These are phyloP conservation scores for Scutellaria baicalensis DNA, from an alignment of 257 asterid genomes.

Conservation along the genomic window DNA sequence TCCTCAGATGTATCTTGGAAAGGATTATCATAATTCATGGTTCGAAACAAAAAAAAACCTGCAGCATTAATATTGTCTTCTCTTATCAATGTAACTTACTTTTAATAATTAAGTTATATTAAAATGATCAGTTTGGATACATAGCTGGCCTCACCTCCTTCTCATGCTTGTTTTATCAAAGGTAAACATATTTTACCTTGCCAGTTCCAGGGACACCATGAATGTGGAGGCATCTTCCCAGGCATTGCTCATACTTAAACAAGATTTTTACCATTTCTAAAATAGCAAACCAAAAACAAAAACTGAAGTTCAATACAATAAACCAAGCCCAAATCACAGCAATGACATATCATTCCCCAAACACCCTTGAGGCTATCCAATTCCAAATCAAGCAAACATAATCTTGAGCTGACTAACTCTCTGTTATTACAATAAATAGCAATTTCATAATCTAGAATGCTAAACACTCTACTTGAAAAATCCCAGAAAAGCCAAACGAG, in stretches of 20 bases:
- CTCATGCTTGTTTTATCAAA: neutral
- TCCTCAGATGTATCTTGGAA: too few relatives aligned
- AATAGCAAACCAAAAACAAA: neutral
- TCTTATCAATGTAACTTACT: too few relatives aligned
- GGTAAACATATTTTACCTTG: conserved; percentile 46
- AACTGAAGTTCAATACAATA: neutral
- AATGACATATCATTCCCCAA: neutral
- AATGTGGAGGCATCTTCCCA: conserved; percentile 89
- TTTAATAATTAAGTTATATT: conserved; percentile 14
- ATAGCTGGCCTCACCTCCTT: neutral
- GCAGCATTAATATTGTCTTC: too few relatives aligned
- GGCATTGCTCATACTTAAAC: conserved; percentile 83
- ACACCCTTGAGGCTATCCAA: neutral
- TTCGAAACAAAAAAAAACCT: too few relatives aligned
- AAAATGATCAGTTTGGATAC: neutral
- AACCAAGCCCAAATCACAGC: neutral
- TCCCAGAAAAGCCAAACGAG: neutral
- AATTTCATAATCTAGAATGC: neutral
- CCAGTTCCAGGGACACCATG: conserved; percentile 99
- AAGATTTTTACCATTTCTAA: neutral
- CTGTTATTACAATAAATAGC: neutral
- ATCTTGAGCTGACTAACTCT: neutral
- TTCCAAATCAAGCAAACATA: neutral
- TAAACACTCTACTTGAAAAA: neutral
- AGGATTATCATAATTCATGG: too few relatives aligned